phyloP scores from a whole-genome alignment of 805 yeast species.

The Kodamaea sagamina region DNA sequence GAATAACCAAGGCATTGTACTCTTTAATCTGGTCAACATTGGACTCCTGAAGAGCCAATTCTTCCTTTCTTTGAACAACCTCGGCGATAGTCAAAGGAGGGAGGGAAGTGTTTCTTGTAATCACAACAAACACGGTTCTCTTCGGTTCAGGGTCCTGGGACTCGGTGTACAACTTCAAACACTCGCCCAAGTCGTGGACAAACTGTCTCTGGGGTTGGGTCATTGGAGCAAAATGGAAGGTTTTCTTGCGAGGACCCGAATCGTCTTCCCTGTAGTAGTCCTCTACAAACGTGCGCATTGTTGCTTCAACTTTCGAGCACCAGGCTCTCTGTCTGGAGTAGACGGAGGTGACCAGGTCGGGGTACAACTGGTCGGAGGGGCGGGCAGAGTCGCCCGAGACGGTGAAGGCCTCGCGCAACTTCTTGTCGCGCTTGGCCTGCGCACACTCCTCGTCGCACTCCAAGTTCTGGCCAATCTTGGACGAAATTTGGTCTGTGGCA shows the following conservation, averaged over 20 bases:
- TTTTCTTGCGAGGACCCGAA: slow-evolving; percentile 27
- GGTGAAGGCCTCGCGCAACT: slow-evolving; percentile 63
- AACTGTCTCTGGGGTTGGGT: slow-evolving; percentile 65
- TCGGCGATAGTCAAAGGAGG: slow-evolving; percentile 53
- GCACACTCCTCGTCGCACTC: slow-evolving; percentile 76
- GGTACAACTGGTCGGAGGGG: slow-evolving; percentile 37
- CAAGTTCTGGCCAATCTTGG: slow-evolving; percentile 40
- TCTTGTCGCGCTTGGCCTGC: slow-evolving; percentile 56
- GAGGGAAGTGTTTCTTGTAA: slow-evolving; percentile 30
- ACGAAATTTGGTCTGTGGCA: slow-evolving; percentile 39
- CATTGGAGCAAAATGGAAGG: slow-evolving; percentile 75
- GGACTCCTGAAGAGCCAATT: slow-evolving; percentile 22
- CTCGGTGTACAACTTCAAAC: slow-evolving; percentile 61
- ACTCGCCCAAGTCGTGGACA: slow-evolving; percentile 64
- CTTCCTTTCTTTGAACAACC: slow-evolving; percentile 30
- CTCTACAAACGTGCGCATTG: slow-evolving; percentile 51
- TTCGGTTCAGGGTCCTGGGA: slow-evolving; percentile 83
- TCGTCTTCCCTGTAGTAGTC: slow-evolving; percentile 28
- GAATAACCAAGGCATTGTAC: slow-evolving; percentile 57
- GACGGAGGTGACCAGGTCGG: slow-evolving; percentile 47
- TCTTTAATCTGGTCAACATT: slow-evolving; percentile 22
- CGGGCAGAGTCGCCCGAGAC: slow-evolving; percentile 18
- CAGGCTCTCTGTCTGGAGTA: slow-evolving; percentile 61
- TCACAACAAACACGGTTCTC: slow-evolving; percentile 64
- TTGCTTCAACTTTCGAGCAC: slow-evolving; percentile 65